A percentile compares a stretch with the other conserved stretches of the same genome.
phyloP scores from a whole-genome alignment of 1,139 yeast genomes.

The Citeromyces hawaiiensis region DNA sequence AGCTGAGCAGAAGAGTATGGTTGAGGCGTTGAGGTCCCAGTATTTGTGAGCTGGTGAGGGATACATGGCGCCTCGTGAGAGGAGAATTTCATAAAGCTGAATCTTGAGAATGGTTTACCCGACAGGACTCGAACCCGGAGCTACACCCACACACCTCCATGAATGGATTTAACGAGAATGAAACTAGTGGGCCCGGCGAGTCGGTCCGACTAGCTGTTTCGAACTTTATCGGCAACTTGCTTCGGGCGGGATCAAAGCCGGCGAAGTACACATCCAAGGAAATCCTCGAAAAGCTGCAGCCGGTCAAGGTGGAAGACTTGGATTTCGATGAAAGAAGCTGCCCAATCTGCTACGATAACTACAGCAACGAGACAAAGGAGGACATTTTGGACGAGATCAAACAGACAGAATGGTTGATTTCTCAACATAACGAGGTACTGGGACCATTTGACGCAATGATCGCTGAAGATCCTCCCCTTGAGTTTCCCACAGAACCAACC shows the following conservation, averaged over 20 bases:
- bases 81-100: too few species aligned
- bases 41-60: too few species aligned
- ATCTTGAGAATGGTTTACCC: too few species aligned
- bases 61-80: too few species aligned
- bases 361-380: not conserved
- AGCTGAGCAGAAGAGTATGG: constrained; percentile 46
- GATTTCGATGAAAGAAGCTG: constrained; percentile 9
- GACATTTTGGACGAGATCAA: not conserved
- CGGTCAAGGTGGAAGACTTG: constrained; percentile 4
- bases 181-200: not conserved
- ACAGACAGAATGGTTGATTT: too few species aligned
- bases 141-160: constrained; percentile 4
- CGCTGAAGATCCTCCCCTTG: constrained; percentile 1
- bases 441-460: not conserved
- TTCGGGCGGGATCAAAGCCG: constrained; percentile 2
- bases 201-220: not conserved
- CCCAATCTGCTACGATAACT: constrained; percentile 13
- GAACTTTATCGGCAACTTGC: not conserved
- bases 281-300: constrained; percentile 3
- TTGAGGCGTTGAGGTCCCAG: constrained; percentile 42
- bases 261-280: not conserved
- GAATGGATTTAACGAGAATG: constrained; percentile 1
- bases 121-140: too few species aligned
- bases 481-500: not conserved
- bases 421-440: too few species aligned